Evolutionary conservation across 208 protist genomes (phyloP).

Genomic region (Acanthamoeba royreba): DNA sequence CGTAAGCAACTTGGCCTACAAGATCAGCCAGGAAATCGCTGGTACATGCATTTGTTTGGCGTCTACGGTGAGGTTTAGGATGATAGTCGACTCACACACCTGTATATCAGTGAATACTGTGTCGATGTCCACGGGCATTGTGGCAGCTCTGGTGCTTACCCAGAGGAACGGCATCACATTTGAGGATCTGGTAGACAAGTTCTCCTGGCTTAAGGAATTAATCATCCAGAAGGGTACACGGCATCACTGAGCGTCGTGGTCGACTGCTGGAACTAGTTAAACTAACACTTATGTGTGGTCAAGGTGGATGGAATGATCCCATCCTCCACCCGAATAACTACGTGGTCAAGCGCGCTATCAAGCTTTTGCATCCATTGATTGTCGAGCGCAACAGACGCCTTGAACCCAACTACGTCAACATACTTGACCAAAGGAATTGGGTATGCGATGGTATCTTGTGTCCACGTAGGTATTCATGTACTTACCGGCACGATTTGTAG

Average conservation of each 20-base stretch:
- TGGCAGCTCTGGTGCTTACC: slow-evolving; percentile 22
- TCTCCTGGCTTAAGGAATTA: slow-evolving; percentile 38
- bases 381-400: slow-evolving; percentile 24
- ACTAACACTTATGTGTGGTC: background rate
- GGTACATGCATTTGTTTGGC: too few relatives aligned
- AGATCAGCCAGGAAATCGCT: slow-evolving; percentile 36
- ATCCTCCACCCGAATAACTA: slow-evolving; percentile 40
- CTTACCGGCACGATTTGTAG: background rate
- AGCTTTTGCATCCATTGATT: background rate
- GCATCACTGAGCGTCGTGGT: background rate
- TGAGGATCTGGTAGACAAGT: slow-evolving; percentile 42
- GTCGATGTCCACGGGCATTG: slow-evolving; percentile 44
- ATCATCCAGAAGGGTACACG: slow-evolving; percentile 5
- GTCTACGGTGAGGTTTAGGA: too few relatives aligned
- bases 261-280: background rate
- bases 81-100: too few relatives aligned
- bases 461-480: background rate
- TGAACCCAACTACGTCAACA: slow-evolving; percentile 14
- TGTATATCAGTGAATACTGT: slow-evolving; percentile 24
- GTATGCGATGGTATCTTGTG: background rate
- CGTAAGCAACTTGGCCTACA: slow-evolving; percentile 54
- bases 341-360: slow-evolving; percentile 13
- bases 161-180: slow-evolving; percentile 25
- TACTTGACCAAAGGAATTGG: slow-evolving; percentile 9
- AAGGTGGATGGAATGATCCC: slow-evolving; percentile 38